phyloP scores from a whole-genome alignment of 306 rosid species.

The Mucuna pruriens region DNA sequence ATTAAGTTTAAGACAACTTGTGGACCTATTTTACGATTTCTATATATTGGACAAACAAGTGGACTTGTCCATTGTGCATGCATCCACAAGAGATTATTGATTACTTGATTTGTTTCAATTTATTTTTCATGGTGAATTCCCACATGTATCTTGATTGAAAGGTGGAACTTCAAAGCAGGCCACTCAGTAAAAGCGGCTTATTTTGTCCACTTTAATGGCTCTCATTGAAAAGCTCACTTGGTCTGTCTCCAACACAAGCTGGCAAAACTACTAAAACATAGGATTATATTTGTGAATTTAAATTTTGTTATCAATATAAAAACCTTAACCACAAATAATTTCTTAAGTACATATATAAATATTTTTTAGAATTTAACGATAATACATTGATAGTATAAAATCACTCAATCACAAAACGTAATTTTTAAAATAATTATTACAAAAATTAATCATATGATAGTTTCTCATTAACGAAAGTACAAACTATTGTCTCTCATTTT shows the following conservation, averaged over 20 bases:
- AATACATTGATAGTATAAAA: too few relatives aligned
- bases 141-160: slow-evolving; percentile 28
- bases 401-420: too few relatives aligned
- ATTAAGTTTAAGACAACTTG: slow-evolving; percentile 25
- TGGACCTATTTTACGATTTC: slow-evolving; percentile 19
- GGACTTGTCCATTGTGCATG: slow-evolving; percentile 22
- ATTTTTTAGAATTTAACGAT: too few relatives aligned
- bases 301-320: too few relatives aligned
- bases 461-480: too few relatives aligned
- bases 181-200: slow-evolving; percentile 41
- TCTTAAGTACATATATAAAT: too few relatives aligned
- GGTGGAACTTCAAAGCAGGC: slow-evolving; percentile 30
- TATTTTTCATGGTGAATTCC: background rate
- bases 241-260: slow-evolving; percentile 40
- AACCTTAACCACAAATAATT: too few relatives aligned
- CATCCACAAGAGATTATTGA: background rate
- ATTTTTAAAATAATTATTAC: too few relatives aligned
- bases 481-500: too few relatives aligned
- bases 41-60: slow-evolving; percentile 19
- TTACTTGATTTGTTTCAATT: slow-evolving; percentile 8
- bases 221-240: slow-evolving; percentile 34
- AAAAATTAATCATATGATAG: too few relatives aligned
- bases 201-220: slow-evolving; percentile 45
- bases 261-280: too few relatives aligned
- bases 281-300: too few relatives aligned